Conservation (phyloP, 495 filamentous ascomycete species). For the Letharia columbiana region DNA sequence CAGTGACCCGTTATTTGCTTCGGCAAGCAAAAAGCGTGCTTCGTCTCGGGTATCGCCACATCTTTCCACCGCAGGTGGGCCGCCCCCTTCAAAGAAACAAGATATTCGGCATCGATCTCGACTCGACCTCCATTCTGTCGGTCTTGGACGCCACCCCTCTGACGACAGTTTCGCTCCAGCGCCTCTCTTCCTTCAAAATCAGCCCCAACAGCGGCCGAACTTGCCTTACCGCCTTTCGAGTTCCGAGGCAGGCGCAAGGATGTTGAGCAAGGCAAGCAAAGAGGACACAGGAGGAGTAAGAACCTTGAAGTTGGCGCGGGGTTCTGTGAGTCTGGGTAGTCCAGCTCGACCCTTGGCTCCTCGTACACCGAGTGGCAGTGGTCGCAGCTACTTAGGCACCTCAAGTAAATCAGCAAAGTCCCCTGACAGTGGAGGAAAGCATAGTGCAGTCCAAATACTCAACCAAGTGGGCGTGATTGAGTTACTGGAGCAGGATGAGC, state of each 20-base stretch:
- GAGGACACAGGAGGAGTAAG: slow-evolving; percentile 48
- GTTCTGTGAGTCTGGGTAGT: slow-evolving; percentile 42
- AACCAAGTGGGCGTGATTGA: slow-evolving; percentile 52
- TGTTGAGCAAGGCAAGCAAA: slow-evolving; percentile 44
- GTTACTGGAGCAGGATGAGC: slow-evolving; percentile 56
- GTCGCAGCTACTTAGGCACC: slow-evolving; percentile 14
- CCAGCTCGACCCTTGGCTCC: slow-evolving; percentile 32
- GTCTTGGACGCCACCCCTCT: slow-evolving; percentile 1
- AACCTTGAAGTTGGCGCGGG: slow-evolving; percentile 55
- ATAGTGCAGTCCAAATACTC: slow-evolving; percentile 31
- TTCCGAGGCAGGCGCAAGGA: slow-evolving; percentile 46
- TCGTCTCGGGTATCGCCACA: slow-evolving; percentile 17
- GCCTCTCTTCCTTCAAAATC: slow-evolving; percentile 52
- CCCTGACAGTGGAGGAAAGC: slow-evolving; percentile 10
- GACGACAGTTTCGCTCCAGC: slow-evolving; percentile 32
- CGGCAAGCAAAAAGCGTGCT: slow-evolving; percentile 21
- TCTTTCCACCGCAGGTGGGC: slow-evolving; percentile 15
- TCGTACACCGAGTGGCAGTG: slow-evolving; percentile 21
- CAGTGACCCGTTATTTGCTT: neutral
- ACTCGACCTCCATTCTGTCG: slow-evolving; percentile 14
- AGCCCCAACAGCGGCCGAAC: slow-evolving; percentile 35
- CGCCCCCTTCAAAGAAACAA: slow-evolving; percentile 21
- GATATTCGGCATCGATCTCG: slow-evolving; percentile 21
- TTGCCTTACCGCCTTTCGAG: slow-evolving; percentile 48
- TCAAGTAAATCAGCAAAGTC: slow-evolving; percentile 9